Percentiles rank a stretch among this genome's conserved stretches.
Conservation (phyloP, 148 eudicot genomes). For the Persicaria maculosa region DNA sequence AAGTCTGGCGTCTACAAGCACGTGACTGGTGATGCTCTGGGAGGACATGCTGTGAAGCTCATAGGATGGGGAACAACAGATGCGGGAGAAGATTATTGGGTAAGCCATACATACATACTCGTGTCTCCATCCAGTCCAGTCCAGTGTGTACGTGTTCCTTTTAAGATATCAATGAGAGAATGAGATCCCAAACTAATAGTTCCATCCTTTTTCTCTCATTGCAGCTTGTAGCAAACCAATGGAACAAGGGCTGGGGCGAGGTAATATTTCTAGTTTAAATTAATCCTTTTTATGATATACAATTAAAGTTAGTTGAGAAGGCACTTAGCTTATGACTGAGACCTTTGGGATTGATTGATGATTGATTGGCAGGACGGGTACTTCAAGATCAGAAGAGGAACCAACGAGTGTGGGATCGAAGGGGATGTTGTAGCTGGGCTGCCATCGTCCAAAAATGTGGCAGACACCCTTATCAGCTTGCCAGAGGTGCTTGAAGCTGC, state of each 20-base stretch:
- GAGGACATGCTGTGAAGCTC: constrained; percentile 96
- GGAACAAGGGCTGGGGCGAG: constrained; percentile 96
- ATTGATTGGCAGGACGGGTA: constrained; percentile 82
- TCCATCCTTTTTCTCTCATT: constrained; percentile 8
- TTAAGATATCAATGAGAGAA: background rate
- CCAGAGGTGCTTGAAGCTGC: constrained; percentile 19
- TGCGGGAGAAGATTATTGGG: constrained; percentile 94
- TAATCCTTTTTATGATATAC: background rate
- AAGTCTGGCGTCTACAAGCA: constrained; percentile 91
- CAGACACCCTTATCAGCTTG: background rate
- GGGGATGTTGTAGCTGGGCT: constrained; percentile 63
- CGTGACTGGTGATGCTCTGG: constrained; percentile 56
- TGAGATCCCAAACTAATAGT: background rate
- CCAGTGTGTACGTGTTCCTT: background rate
- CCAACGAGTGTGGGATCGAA: constrained; percentile 87
- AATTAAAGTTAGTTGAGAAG: background rate
- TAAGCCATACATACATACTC: constrained; percentile 16
- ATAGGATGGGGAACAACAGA: constrained; percentile 93
- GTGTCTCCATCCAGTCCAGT: background rate
- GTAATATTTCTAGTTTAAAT: constrained; percentile 38
- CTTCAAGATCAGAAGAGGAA: constrained; percentile 87
- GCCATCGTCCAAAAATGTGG: constrained; percentile 61
- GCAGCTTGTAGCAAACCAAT: constrained; percentile 93
- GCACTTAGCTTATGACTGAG: background rate
- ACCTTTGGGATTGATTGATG: background rate